Evolutionary conservation across 2,329 filamentous ascomycete species (phyloP), one percentile per base, ranked within the genome.

Genomic region (Colletotrichum horii): DNA sequence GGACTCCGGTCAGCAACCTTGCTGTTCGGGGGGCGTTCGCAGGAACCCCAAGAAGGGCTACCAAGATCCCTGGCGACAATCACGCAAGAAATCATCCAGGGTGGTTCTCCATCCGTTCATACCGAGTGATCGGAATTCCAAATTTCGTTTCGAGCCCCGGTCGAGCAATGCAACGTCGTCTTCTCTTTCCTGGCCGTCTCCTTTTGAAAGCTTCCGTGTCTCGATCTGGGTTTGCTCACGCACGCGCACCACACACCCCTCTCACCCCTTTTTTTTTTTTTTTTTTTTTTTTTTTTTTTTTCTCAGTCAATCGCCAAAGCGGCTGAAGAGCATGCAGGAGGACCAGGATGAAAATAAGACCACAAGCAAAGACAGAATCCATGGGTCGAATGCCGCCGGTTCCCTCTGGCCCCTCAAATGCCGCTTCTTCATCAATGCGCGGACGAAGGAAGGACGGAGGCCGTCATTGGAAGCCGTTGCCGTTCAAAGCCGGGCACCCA

Each of bases 71-170:
- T 76, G 74, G 26, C 58, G 58, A 22, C 58, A 73, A 76, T 73
- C 70, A 60, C 74, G 74, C 74, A 36, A 58, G 62, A 61, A 62
- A 64, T 55, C 56, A 16, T 48, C 69, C 48, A 72, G 62, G 69
- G 30, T 64, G 69, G 64, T 60, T 69, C 69, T 60, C 74, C 74
- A 76, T 76, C 74, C 70, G 74, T 76, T 76, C 70, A 70, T 76
- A 76, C 74, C 74, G 43, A 52, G 30, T 64, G 16, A 24, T 65
- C 70, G 74, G 74, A 60, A 68, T 64, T 76, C 60, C 74, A 74
- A 75, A 75, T 73, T 24, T 71, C 55, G 68, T 65, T 69, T 67
- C 32, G 30, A 15, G 28, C 64, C 58, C 58, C 22, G 26, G 28
- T 43, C 32, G 24, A 58, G 55, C 36, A 68, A 73, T 38, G 52